Base-by-base conservation (phyloP, 176 grass and related monocot species). In the Juncus inflexus region DNA sequence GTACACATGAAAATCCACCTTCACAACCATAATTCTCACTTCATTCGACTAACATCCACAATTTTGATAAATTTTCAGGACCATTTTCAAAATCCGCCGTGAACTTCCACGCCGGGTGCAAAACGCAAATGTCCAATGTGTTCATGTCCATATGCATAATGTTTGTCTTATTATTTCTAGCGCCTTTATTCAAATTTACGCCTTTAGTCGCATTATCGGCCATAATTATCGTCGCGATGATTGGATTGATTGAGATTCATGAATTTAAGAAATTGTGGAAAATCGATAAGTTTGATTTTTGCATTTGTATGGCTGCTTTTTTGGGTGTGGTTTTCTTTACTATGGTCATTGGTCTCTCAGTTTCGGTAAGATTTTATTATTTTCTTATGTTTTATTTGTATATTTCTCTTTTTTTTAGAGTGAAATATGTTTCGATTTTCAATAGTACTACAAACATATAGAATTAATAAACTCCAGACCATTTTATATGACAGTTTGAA, bases 31-130 rank as follows among this genome's bases (percentile, higher is more conserved):
- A 47, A 47, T 47, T 47, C 4, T 47, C 9, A 9, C 4, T 9
- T 47, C 6, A 6, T 47, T 47, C 2, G 0, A 47, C 4, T 47
- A 0, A 47, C 43, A 9, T 47, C 1, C 9, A 47, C 9, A 47
- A 47, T 47, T 45, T 47, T 9, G 43, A 47, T 47, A 47, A 5
- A 47, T 47, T 68, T 55, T 75, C 87, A 84, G 88, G 94, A 12
- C 94, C 94, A 13, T 99, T 99, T 67, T 99, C 94, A 0, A 99
- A 92, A 63, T 99, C 94, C 35, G 94, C 94, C 3, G 94, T 99
- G n/a, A 99, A 99, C 74, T 99, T 83, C 59, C 72, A 99, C 74
- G 85, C 94, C 0, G 94, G 94, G 38, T 92, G 94, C 70, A 89
- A 75, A 77, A 89, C 94, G 40, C 76, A 77, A 15, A 84, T 99